Base-by-base conservation (phyloP, 1,139 yeast species). In the Saccharomyces hybrid region DNA sequence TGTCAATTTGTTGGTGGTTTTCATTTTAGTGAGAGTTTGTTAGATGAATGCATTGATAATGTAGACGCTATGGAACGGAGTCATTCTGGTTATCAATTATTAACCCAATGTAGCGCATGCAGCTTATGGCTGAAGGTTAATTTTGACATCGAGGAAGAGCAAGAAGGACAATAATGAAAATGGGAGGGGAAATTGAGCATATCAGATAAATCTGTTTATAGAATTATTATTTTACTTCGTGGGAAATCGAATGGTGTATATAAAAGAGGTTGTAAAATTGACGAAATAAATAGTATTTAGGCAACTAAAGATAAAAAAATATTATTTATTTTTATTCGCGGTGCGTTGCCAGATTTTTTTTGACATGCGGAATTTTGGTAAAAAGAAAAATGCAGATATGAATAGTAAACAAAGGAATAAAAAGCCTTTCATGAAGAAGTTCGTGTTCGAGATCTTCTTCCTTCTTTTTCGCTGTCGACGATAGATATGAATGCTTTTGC, bases 121-220 rank as follows among this genome's bases (percentile, higher is more conserved):
- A 86, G 95, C 67, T 70, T 89, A 28, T 90, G 97, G 96, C 72
- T 90, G 16, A 82, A 82, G 53, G 90, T 90, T 1, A 78, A 77
- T 58, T 81, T 78, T 57, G 69, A 68, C 26, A 65, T 62, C 7
- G 58, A 58, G 46, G 58, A 60, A 29, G 58, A 55, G 28, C 57
- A 51, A 50, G 50, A 53, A 23, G 48, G 42, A 34, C 13, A 19
- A 14, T 16, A n/a, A 38, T 16, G 28, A 7, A 42, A 29, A 47
- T 14, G 14, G 41, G 11, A 23, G 14, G 6, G 9, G 29, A 4
- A 8, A 2, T 8, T 46, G 47, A 49, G 13, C 25, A 29, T 14
- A 60, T 19, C 9, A 26, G n/a, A 23, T 38, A 38, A 16, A 19
- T 38, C 5, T 5, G n/a, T 38, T 19, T 38, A 19, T 11, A 16